Conservation (phyloP, 306 rosid species). For the Psophocarpus tetragonolobus region DNA sequence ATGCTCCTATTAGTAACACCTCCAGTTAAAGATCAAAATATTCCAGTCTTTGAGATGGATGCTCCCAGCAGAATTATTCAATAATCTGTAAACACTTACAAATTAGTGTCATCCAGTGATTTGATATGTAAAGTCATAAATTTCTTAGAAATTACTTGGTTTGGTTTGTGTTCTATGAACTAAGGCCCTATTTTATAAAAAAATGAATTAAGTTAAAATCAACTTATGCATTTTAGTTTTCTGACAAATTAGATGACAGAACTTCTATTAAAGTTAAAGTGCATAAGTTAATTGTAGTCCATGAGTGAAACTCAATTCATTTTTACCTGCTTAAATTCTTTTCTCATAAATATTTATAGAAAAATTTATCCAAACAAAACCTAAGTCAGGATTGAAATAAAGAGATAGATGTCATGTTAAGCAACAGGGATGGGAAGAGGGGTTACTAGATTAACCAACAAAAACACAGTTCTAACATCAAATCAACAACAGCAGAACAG, state of each 20-base stretch:
- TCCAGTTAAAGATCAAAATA: constrained; percentile 32
- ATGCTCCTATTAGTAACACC: constrained; percentile 41
- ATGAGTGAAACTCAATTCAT: not conserved
- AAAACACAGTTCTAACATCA: constrained; percentile 5
- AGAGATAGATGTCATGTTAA: not conserved
- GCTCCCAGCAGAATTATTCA: constrained; percentile 41
- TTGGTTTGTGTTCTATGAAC: not conserved
- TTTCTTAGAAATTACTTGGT: constrained; percentile 17
- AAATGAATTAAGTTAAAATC: not conserved
- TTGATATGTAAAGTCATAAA: constrained; percentile 27
- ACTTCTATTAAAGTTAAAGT: not conserved
- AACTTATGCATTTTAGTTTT: not conserved
- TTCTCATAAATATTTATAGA: not conserved
- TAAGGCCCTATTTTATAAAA: not conserved
- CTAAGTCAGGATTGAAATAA: not conserved
- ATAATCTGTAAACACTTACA: constrained; percentile 37
- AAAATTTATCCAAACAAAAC: not conserved
- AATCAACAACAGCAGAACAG: constrained; percentile 13
- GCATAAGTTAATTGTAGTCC: not conserved
- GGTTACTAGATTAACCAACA: not conserved
- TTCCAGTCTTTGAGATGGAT: constrained; percentile 27
- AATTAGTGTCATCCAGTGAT: constrained; percentile 37
- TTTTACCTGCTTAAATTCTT: not conserved
- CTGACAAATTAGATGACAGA: not conserved
- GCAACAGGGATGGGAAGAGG: not conserved